Percentiles rank a stretch among this genome's conserved stretches.
Evolutionary conservation across 345 rosid species (phyloP).

Genomic region (Bretschneidera sinensis): DNA sequence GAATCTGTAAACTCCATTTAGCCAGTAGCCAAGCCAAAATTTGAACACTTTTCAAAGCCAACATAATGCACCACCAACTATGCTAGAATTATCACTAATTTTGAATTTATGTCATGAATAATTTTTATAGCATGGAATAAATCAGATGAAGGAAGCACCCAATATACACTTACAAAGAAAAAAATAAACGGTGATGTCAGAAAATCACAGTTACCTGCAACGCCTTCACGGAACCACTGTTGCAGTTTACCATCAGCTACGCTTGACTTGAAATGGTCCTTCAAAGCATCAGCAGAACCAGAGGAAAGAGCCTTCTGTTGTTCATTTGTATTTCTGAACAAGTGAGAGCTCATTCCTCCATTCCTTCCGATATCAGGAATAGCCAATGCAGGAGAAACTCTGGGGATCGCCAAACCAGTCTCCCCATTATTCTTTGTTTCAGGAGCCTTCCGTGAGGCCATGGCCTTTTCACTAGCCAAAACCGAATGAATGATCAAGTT

Average conservation of each 20-base stretch:
- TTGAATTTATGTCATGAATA: too few relatives aligned
- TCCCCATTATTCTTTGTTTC: conserved; percentile 35
- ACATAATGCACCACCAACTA: background rate
- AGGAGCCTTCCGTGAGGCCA: conserved; percentile 48
- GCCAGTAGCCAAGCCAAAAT: too few relatives aligned
- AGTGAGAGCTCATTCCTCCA: conserved; percentile 42
- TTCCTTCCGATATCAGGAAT: conserved; percentile 46
- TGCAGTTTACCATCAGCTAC: conserved; percentile 80
- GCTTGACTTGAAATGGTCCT: conserved; percentile 67
- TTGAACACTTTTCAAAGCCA: too few relatives aligned
- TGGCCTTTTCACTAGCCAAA: conserved; percentile 88
- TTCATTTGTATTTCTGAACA: conserved; percentile 43
- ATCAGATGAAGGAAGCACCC: conserved; percentile 1
- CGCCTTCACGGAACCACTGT: conserved; percentile 98
- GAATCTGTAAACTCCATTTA: too few relatives aligned
- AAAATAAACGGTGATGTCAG: too few relatives aligned
- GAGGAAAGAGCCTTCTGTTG: conserved; percentile 73
- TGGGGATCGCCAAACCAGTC: conserved; percentile 48
- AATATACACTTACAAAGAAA: background rate
- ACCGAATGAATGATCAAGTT: conserved; percentile 92
- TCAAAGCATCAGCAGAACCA: conserved; percentile 54
- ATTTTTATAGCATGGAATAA: background rate
- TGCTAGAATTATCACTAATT: background rate
- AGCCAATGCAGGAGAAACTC: conserved; percentile 52
- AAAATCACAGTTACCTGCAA: conserved; percentile 63